Percentiles rank a stretch among this genome's conserved stretches.
These are phyloP conservation scores for Cladophialophora psammophila DNA, from an alignment of 2,329 filamentous ascomycete species.

Conservation along the genomic window DNA sequence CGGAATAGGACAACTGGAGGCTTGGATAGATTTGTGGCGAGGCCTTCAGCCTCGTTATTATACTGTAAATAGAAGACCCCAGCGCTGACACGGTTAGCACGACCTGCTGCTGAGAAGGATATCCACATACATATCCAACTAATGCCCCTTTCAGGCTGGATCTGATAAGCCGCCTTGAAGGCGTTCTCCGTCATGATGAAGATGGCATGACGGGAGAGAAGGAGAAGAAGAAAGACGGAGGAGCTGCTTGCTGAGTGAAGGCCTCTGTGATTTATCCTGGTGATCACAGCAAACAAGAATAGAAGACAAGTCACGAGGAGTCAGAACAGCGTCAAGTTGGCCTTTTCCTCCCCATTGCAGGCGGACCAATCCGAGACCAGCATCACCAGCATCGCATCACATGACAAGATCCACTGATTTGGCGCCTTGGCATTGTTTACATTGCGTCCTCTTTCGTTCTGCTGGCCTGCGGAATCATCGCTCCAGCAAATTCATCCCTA, in stretches of 20 bases:
- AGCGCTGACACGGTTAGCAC: slow-evolving; percentile 65
- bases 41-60: slow-evolving; percentile 85
- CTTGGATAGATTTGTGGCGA: slow-evolving; percentile 83
- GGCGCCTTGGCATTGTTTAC: slow-evolving; percentile 30
- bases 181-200: slow-evolving; percentile 30
- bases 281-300: slow-evolving; percentile 12
- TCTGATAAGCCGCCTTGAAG: slow-evolving; percentile 56
- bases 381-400: background rate
- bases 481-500: background rate
- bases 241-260: background rate
- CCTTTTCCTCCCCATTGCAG: background rate
- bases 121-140: slow-evolving; percentile 64
- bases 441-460: slow-evolving; percentile 18
- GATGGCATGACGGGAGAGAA: slow-evolving; percentile 18
- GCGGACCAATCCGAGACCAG: background rate
- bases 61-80: slow-evolving; percentile 88
- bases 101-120: slow-evolving; percentile 5
- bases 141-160: slow-evolving; percentile 70
- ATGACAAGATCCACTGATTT: background rate
- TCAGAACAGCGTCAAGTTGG: slow-evolving; percentile 7
- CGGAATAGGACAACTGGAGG: slow-evolving; percentile 82
- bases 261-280: background rate
- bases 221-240: background rate
- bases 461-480: background rate
- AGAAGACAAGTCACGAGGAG: slow-evolving; percentile 22